phyloP scores from a whole-genome alignment of 306 rosid genomes.

The Macrotyloma uniflorum region DNA sequence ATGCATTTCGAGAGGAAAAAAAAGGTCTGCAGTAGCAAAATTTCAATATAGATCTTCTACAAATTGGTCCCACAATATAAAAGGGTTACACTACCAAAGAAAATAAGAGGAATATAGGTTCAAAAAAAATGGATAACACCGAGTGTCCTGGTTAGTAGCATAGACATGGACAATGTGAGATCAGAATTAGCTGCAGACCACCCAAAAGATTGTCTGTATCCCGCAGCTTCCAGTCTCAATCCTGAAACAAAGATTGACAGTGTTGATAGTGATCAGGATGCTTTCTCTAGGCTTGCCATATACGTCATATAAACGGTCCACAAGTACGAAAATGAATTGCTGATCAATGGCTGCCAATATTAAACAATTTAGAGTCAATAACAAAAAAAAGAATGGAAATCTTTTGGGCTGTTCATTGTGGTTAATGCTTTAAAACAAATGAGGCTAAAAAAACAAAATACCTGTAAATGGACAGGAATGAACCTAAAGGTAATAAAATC shows the following conservation, averaged over 20 bases:
- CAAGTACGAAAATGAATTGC: slow-evolving; percentile 90
- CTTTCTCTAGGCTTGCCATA: slow-evolving; percentile 88
- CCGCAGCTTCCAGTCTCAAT: slow-evolving; percentile 35
- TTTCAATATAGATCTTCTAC: slow-evolving; percentile 15
- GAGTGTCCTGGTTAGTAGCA: slow-evolving; percentile 25
- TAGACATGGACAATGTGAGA: slow-evolving; percentile 27
- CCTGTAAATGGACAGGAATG: slow-evolving; percentile 94
- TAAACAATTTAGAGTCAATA: slow-evolving; percentile 36
- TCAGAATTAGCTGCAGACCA: slow-evolving; percentile 22
- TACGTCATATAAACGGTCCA: slow-evolving; percentile 95
- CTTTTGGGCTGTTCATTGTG: background rate
- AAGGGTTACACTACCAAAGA: slow-evolving; percentile 19
- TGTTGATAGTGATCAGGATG: slow-evolving; percentile 44
- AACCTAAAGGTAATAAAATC: slow-evolving; percentile 90
- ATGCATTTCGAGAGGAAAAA: background rate
- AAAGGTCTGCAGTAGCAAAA: slow-evolving; percentile 24
- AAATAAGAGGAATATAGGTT: background rate
- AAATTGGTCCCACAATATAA: slow-evolving; percentile 7
- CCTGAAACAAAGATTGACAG: slow-evolving; percentile 23
- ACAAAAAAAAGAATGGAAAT: background rate
- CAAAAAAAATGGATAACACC: slow-evolving; percentile 19
- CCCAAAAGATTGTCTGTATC: slow-evolving; percentile 12
- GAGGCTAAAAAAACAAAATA: slow-evolving; percentile 31
- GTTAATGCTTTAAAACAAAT: slow-evolving; percentile 12
- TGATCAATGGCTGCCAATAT: slow-evolving; percentile 79